Evolutionary conservation across 129 eudicot species (phyloP).

Genomic region (Scalesia atractyloides): DNA sequence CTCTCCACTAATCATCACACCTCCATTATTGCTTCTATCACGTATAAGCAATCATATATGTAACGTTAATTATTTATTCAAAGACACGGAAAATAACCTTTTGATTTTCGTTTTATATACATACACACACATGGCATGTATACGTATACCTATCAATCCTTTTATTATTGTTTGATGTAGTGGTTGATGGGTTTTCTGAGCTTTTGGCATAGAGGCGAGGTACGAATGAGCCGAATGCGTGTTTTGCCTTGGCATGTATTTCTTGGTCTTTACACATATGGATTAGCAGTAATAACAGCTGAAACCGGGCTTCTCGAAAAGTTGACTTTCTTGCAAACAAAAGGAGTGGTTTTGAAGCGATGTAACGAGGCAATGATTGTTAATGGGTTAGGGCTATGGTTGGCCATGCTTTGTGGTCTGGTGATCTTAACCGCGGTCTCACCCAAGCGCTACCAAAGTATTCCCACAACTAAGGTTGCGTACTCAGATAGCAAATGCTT

Average conservation of each 20-base stretch:
- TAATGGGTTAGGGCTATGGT: constrained; percentile 74
- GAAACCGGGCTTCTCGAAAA: constrained; percentile 94
- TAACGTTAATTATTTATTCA: not conserved
- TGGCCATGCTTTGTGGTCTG: constrained; percentile 74
- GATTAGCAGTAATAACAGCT: constrained; percentile 81
- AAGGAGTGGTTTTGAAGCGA: constrained; percentile 55
- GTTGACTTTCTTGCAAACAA: constrained; percentile 71
- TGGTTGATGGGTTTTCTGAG: constrained; percentile 86
- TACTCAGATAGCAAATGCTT: constrained; percentile 46
- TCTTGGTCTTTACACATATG: constrained; percentile 87
- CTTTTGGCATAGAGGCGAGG: constrained; percentile 92
- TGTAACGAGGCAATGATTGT: constrained; percentile 66
- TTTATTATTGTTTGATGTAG: constrained; percentile 31
- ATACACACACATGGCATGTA: not conserved
- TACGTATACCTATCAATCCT: not conserved
- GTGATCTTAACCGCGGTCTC: constrained; percentile 77
- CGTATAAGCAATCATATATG: not conserved
- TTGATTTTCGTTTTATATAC: not conserved
- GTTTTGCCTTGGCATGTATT: constrained; percentile 89
- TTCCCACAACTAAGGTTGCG: constrained; percentile 36
- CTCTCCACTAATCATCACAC: constrained; percentile 15
- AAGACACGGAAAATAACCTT: not conserved
- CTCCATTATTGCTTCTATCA: constrained; percentile 27
- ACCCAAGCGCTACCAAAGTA: constrained; percentile 46
- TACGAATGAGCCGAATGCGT: constrained; percentile 51